Evolutionary conservation across 2,329 filamentous ascomycete genomes (phyloP), one percentile per base, ranked within the genome.

Genomic region (Pestalotiopsis sp.): DNA sequence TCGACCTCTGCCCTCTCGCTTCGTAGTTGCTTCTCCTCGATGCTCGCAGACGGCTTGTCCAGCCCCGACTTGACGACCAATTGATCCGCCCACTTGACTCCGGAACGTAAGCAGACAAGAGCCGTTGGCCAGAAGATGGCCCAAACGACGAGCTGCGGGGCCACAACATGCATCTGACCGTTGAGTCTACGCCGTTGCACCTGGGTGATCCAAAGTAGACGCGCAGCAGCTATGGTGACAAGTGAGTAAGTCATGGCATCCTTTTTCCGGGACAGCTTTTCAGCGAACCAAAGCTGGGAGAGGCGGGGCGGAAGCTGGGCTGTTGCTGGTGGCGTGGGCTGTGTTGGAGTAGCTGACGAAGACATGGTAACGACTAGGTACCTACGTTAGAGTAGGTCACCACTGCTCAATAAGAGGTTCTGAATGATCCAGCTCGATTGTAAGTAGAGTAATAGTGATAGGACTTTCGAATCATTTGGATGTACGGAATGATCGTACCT

Each of bases 71-170:
- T 62, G 38, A 44, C 44, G 9, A 68, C 67, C 44, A 24, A 9
- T 14, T n/a, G n/a, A 4, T 68, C 67, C 5, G 67, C 64, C 67
- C 67, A 64, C 64, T 66, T 68, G 48, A 59, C 52, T 3, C 58
- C 67, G 24, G 67, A 52, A 20, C 67, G 26, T 17, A 68, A 48
- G 7, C 56, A 65, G 6, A 60, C 52, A 35, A 66, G 60, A 13
- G 64, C 67, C 44, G 67, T 65, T 2, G 67, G 64, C 67, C 64
- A 68, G 24, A 68, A 68, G 59, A 68, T 65, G 48, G 67, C 67
- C 67, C 64, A 68, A 22, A 68, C 67, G 24, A 63, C 67, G 11
- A 68, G 64, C 59, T 68, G 67, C 24, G 64, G 65, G 24, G 39
- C 58, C 39, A 40, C 58, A 35, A 26, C 26, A 3, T 39, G 20